phyloP scores from a whole-genome alignment of 2,329 filamentous ascomycete genomes.

The Xylaria sp. region DNA sequence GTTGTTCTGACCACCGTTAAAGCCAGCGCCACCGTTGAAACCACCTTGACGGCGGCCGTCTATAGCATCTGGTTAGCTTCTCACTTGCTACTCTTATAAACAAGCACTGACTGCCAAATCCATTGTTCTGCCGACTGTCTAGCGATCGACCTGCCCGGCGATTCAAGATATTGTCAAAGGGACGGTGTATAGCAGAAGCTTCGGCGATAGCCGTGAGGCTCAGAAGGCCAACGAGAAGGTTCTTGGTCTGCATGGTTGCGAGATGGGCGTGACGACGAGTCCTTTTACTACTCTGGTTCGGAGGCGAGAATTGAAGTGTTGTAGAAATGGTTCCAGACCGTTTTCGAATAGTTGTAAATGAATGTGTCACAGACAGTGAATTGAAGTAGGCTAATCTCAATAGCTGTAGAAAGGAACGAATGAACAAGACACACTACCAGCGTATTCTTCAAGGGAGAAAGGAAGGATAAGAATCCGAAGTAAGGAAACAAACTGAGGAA shows the following conservation, averaged over 20 bases:
- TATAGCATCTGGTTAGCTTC: constrained; percentile 14
- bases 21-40: background rate
- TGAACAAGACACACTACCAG: constrained; percentile 62
- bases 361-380: constrained; percentile 57
- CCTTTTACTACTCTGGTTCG: constrained; percentile 36
- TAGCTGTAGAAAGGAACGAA: constrained; percentile 57
- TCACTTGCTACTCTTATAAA: background rate
- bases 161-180: constrained; percentile 47
- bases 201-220: constrained; percentile 59
- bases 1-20: background rate
- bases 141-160: constrained; percentile 49
- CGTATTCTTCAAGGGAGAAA: constrained; percentile 54
- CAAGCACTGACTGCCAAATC: constrained; percentile 32
- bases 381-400: constrained; percentile 49
- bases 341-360: constrained; percentile 52
- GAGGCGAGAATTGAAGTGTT: constrained; percentile 43
- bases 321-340: constrained; percentile 63
- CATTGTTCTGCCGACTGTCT: constrained; percentile 54
- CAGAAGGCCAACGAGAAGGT: constrained; percentile 59
- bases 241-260: constrained; percentile 62
- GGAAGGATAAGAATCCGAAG: constrained; percentile 45
- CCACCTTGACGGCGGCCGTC: constrained; percentile 12
- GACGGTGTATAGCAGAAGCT: constrained; percentile 55
- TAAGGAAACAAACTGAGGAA: constrained; percentile 47
- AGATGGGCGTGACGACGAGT: constrained; percentile 32